Conservation (phyloP, 2,329 filamentous ascomycete genomes). For the Esteya vermicola region DNA sequence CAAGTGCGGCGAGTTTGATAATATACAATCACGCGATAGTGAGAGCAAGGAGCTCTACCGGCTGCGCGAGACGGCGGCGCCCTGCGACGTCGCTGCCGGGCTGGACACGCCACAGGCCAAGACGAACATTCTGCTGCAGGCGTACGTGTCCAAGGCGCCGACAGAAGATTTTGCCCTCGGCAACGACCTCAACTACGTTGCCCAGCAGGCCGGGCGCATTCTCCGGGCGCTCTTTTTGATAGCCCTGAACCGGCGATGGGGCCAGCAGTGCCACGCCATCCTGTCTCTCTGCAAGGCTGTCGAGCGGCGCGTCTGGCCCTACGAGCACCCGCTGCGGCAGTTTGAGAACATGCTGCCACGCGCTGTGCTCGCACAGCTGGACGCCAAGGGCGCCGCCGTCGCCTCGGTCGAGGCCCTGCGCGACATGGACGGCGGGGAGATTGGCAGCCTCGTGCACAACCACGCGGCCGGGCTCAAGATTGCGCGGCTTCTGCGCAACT, state of each 20-base stretch:
- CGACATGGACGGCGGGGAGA: conserved; percentile 87
- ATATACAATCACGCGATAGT: conserved; percentile 81
- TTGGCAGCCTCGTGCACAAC: conserved; percentile 85
- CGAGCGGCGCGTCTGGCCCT: conserved; percentile 90
- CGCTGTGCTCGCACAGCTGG: conserved; percentile 69
- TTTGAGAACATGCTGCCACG: conserved; percentile 66
- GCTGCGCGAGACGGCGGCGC: conserved; percentile 56
- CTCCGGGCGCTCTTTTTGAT: conserved; percentile 96
- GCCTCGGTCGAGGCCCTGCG: conserved; percentile 65
- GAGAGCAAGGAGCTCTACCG: conserved; percentile 77
- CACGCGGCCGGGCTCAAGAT: conserved; percentile 74
- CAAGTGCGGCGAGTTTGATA: conserved; percentile 95
- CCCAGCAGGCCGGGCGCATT: conserved; percentile 89
- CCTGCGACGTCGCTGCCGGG: conserved; percentile 65
- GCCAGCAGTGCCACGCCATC: conserved; percentile 83
- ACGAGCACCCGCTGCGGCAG: conserved; percentile 86
- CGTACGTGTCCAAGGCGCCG: conserved; percentile 78
- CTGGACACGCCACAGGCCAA: conserved; percentile 68
- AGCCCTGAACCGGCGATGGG: conserved; percentile 87
- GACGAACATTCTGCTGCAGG: conserved; percentile 88
- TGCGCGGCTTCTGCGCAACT: conserved; percentile 69
- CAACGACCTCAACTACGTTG: conserved; percentile 88
- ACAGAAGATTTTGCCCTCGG: conserved; percentile 87
- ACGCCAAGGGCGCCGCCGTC: conserved; percentile 34
- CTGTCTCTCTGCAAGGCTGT: conserved; percentile 92